Percentiles rank a stretch among this genome's conserved stretches.
Conservation (phyloP, 805 yeast species). For the Wickerhamomyces queroliae region DNA sequence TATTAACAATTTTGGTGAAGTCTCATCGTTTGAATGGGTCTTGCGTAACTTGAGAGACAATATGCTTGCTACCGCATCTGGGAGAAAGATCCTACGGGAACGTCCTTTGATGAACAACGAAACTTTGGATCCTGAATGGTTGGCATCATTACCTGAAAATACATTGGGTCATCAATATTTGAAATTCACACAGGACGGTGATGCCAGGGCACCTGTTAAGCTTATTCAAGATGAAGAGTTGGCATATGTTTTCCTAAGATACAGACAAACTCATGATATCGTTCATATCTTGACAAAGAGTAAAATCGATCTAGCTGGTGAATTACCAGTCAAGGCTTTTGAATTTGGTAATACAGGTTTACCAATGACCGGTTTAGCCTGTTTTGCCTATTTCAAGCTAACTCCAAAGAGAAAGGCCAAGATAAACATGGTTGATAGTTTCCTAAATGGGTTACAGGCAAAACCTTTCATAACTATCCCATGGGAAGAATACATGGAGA, state of each 20-base stretch:
- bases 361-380: slow-evolving; percentile 90
- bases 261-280: slow-evolving; percentile 95
- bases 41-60: slow-evolving; percentile 54
- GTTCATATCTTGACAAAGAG: slow-evolving; percentile 88
- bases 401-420: slow-evolving; percentile 56
- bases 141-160: slow-evolving; percentile 55
- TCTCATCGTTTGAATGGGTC: slow-evolving; percentile 72
- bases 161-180: slow-evolving; percentile 80
- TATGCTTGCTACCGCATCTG: slow-evolving; percentile 73
- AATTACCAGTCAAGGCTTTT: slow-evolving; percentile 85
- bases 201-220: slow-evolving; percentile 82
- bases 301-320: slow-evolving; percentile 95
- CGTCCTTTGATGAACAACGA: slow-evolving; percentile 79
- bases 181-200: slow-evolving; percentile 87
- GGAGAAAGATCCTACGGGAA: slow-evolving; percentile 72
- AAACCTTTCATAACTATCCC: slow-evolving; percentile 80
- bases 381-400: slow-evolving; percentile 82
- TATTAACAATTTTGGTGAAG: slow-evolving; percentile 83
- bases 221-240: slow-evolving; percentile 86
- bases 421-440: slow-evolving; percentile 47
- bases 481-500: slow-evolving; percentile 81
- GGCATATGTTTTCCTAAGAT: slow-evolving; percentile 89
- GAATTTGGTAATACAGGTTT: slow-evolving; percentile 90
- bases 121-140: slow-evolving; percentile 55
- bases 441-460: slow-evolving; percentile 68